Evolutionary conservation across 176 grass and related monocot genomes (phyloP), one percentile per base, ranked within the genome.

Genomic region (Musa beccarii): DNA sequence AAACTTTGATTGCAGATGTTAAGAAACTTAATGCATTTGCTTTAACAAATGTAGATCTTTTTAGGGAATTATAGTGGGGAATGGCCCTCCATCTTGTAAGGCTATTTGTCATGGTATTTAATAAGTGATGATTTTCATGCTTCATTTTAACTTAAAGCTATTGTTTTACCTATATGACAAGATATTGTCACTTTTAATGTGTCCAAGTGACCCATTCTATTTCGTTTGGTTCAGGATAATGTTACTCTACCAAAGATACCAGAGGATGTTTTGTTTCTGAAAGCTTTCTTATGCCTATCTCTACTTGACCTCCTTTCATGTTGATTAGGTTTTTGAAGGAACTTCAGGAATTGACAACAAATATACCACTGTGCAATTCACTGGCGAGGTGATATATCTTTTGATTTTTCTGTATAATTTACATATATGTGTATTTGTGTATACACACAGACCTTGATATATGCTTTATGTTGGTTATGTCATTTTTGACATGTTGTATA

Each of bases 261-360:
- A 29, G 6, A 57, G 3, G 14, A 74, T 28, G 21, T 74, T 29
- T 53, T 56, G 12, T 26, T 19, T 74, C 4, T 6, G 25, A 70
- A 17, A 49, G 15, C 13, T 56, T 74, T 16, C 28, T 10, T 59
- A 11, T 16, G 2, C 16, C 7, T 70, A 8, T 23, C 19, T 19
- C n/a, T 15, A 52, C 8, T 70, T 64, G 8, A 29, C 21, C 13
- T 72, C 13, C 23, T 63, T 63, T 49, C 51, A 10, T 80, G 56
- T 73, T 87, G 66, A 59, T 72, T 71, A 99, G 96, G 96, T 99
- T 50, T 99, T 99, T 68, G 96, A 99, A 85, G 96, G 96, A 20
- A 99, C 96, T 79, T 94, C 96, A 65, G 96, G 96, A 88, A 99
- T 99, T 76, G 96, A 99, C 76, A 99, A 75, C 83, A 99, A 99